Conservation (phyloP, 352 stramenopile species). For the Aphanomyces invadans region DNA sequence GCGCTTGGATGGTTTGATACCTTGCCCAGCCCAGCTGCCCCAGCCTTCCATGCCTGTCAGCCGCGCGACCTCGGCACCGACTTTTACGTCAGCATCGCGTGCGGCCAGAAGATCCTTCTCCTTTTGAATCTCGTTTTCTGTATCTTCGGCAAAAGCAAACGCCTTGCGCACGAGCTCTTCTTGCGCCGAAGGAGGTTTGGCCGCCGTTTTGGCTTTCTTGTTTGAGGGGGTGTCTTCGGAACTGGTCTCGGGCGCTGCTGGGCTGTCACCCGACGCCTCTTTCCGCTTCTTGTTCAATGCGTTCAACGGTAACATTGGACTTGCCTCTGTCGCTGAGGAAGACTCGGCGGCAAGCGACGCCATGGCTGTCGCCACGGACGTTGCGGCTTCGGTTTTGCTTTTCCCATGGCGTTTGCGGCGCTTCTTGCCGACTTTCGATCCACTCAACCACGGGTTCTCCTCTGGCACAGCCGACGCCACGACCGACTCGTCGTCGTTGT, state of each 20-base stretch:
- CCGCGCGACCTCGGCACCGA: constrained; percentile 66
- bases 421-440: constrained; percentile 16
- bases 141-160: constrained; percentile 90
- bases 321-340: constrained; percentile 25
- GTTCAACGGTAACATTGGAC: neutral
- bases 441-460: constrained; percentile 29
- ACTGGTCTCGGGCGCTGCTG: constrained; percentile 33
- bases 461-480: neutral
- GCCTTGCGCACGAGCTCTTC: constrained; percentile 92
- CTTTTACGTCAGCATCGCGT: constrained; percentile 60
- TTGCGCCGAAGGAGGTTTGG: constrained; percentile 42
- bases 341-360: constrained; percentile 18
- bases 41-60: constrained; percentile 83
- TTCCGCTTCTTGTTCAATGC: constrained; percentile 7
- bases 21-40: constrained; percentile 86
- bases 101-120: constrained; percentile 84
- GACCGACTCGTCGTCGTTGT: neutral
- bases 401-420: neutral
- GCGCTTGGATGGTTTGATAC: constrained; percentile 64
- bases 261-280: constrained; percentile 24
- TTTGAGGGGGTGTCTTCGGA: constrained; percentile 37
- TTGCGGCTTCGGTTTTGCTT: constrained; percentile 11
- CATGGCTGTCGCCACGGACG: constrained; percentile 30
- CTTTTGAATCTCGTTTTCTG: constrained; percentile 90
- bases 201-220: constrained; percentile 18